phyloP scores from a whole-genome alignment of 1,139 yeast species.

The Spencermartinsiella ligniputridi region DNA sequence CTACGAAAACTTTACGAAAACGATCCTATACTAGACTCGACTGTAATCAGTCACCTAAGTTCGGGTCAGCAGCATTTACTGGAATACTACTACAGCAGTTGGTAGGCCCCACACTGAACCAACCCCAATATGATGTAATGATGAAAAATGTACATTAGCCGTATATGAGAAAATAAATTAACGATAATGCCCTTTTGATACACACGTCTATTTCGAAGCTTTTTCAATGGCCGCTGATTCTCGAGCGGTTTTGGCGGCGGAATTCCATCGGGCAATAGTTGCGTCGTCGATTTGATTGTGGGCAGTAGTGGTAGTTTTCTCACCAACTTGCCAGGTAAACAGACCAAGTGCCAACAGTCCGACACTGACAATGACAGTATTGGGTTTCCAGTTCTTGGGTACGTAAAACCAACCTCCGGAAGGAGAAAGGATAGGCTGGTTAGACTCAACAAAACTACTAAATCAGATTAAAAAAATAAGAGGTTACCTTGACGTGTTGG shows the following conservation, averaged over 20 bases:
- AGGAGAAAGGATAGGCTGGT: slow-evolving; percentile 35
- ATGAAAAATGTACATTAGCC: too few relatives aligned
- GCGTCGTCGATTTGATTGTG: slow-evolving; percentile 32
- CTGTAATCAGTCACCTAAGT: slow-evolving; percentile 21
- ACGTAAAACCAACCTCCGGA: slow-evolving; percentile 43
- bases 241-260: slow-evolving; percentile 37
- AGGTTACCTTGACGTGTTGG: slow-evolving; percentile 8
- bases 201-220: slow-evolving; percentile 16
- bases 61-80: slow-evolving; percentile 29
- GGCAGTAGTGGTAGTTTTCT: slow-evolving; percentile 28
- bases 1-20: slow-evolving; percentile 13
- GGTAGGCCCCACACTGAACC: too few relatives aligned
- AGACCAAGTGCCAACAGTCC: slow-evolving; percentile 32
- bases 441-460: too few relatives aligned
- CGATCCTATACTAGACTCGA: slow-evolving; percentile 11
- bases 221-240: slow-evolving; percentile 28
- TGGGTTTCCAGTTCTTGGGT: slow-evolving; percentile 40
- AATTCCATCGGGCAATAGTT: slow-evolving; percentile 36
- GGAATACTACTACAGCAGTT: slow-evolving; percentile 21
- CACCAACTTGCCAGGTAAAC: slow-evolving; percentile 31
- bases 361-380: slow-evolving; percentile 32
- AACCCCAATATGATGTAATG: too few relatives aligned
- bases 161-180: slow-evolving; percentile 7
- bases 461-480: too few relatives aligned
- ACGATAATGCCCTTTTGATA: background rate